Evolutionary conservation across 2,329 filamentous ascomycete species (phyloP), one percentile per base, ranked within the genome.

Genomic region (Meredithiella fracta): DNA sequence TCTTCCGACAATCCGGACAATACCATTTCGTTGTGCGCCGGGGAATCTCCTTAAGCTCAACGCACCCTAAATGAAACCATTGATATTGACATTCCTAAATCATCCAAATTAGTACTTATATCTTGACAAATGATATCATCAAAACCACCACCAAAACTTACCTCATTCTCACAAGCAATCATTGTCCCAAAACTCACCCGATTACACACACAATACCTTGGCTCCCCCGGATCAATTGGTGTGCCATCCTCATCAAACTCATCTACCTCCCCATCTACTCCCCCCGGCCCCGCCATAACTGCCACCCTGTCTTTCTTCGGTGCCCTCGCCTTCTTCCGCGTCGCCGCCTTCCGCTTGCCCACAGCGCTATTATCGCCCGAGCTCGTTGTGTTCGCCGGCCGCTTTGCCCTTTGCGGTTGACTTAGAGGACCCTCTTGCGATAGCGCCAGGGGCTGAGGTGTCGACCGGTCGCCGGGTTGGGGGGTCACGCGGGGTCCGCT

Each of bases 1-100:
- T 68, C 59, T 78, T 75, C 42, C 82, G 73, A 64, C 86, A 92
- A 52, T 87, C 80, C 1, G 85, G 85, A 67, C 86, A 92, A 63
- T 88, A 92, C 86, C 86, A 92, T 67, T 88, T 89, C 1, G 82
- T 82, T 31, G 83, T 84, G 17, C 84, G 74, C 1, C 81, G 77
- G 9, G 86, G 85, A 58, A 85, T 78, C 23, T 81, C 74, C 9
- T 74, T 72, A 34, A 92, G 71, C 3, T 76, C 80, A 4, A 92
- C 83, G 63, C 86, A 92, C 60, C 81, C 79, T 42, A 92, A 74
- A 65, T 92, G 86, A 66, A 91, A 92, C 86, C 86, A 92, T 67
- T 91, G 85, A 60, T 80, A 80, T 62, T 86, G 82, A 69, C 86
- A 92, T 68, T 85, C 71, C 70, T 76, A 63, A 38, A n/a, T 20